Percentiles rank a stretch among this genome's conserved stretches.
Evolutionary conservation across 208 protist genomes (phyloP).

Genomic region (Crithidia mellificae): DNA sequence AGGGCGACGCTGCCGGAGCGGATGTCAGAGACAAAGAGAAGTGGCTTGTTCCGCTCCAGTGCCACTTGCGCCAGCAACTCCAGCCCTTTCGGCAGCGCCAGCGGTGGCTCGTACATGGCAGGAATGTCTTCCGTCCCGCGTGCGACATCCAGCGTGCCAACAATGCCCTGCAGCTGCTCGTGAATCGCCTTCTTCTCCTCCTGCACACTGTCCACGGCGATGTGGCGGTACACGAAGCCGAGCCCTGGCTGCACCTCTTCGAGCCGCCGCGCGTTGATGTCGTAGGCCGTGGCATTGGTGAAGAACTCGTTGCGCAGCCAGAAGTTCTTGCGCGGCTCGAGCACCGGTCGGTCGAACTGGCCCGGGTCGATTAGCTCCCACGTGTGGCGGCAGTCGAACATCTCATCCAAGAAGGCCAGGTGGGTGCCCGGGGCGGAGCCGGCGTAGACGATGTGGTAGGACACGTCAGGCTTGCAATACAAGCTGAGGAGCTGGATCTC

Average conservation of each 20-base stretch:
- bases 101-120: slow-evolving; percentile 82
- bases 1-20: slow-evolving; percentile 84
- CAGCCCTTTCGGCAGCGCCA: slow-evolving; percentile 64
- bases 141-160: slow-evolving; percentile 86
- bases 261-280: slow-evolving; percentile 82
- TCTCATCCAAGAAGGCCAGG: slow-evolving; percentile 85
- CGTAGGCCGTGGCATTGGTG: slow-evolving; percentile 92
- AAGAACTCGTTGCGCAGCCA: slow-evolving; percentile 94
- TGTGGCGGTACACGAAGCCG: slow-evolving; percentile 54
- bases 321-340: slow-evolving; percentile 72
- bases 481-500: slow-evolving; percentile 94
- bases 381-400: slow-evolving; percentile 83
- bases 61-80: slow-evolving; percentile 73
- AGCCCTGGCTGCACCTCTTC: slow-evolving; percentile 60
- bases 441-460: slow-evolving; percentile 94
- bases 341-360: slow-evolving; percentile 77
- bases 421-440: slow-evolving; percentile 95
- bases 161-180: slow-evolving; percentile 59
- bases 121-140: slow-evolving; percentile 87
- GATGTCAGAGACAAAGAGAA: slow-evolving; percentile 95
- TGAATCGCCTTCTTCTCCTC: slow-evolving; percentile 63
- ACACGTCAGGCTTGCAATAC: slow-evolving; percentile 65
- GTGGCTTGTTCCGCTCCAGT: slow-evolving; percentile 74
- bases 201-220: slow-evolving; percentile 44
- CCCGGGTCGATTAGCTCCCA: slow-evolving; percentile 95